phyloP scores from a whole-genome alignment of 352 stramenopile species.

The Ochromonadaceae sp. region DNA sequence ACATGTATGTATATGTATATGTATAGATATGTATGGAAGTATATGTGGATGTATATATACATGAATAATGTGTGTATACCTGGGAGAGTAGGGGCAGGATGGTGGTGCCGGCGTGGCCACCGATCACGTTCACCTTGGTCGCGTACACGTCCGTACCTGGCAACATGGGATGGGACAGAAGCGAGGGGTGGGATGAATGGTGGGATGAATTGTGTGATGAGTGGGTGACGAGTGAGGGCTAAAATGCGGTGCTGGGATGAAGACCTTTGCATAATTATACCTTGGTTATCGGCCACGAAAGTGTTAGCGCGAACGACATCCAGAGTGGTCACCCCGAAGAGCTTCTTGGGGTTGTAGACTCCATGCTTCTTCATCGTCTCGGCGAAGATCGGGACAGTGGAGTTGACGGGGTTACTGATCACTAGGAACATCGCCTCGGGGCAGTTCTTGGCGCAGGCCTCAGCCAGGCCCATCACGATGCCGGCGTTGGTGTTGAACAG shows the following conservation, averaged over 20 bases:
- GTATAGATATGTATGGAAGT: background rate
- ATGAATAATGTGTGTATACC: conserved; percentile 37
- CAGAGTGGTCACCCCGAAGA: conserved; percentile 95
- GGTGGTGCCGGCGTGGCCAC: conserved; percentile 94
- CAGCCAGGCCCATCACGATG: conserved; percentile 88
- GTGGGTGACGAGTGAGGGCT: too few relatives aligned
- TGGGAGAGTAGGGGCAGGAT: conserved; percentile 97
- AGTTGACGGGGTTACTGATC: conserved; percentile 99
- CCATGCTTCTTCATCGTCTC: conserved; percentile 90
- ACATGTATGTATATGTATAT: background rate
- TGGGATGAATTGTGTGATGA: background rate
- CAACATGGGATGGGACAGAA: background rate
- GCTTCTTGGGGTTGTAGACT: conserved; percentile 88
- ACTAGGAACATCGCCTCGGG: conserved; percentile 87
- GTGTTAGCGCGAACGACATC: conserved; percentile 94
- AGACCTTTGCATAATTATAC: conserved; percentile 18
- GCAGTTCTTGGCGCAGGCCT: conserved; percentile 80
- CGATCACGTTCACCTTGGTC: conserved; percentile 86
- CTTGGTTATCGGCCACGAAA: conserved; percentile 68
- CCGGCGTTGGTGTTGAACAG: conserved; percentile 55
- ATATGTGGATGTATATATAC: background rate
- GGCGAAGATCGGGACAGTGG: conserved; percentile 94
- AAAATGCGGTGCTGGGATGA: background rate
- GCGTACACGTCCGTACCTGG: conserved; percentile 51
- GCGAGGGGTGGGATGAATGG: background rate